Conservation (phyloP, 1,284 basidiomycete genomes). For the Apiotrichum sp. region DNA sequence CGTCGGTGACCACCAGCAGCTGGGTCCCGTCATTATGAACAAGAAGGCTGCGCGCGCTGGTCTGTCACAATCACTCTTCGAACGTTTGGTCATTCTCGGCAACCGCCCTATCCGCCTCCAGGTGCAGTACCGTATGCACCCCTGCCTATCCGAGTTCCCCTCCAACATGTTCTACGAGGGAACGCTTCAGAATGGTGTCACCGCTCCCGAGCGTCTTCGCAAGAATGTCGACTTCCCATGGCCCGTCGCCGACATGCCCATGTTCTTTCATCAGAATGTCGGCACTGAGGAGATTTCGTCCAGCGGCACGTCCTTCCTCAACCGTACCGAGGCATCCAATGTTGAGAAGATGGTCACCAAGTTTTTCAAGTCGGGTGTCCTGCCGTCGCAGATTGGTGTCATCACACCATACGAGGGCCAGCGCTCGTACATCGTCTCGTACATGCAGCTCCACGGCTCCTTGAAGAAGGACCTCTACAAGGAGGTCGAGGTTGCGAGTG, state of each 20-base stretch:
- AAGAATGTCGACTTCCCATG: conserved; percentile 99
- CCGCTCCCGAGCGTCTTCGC: conserved; percentile 90
- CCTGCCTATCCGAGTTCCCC: conserved; percentile 96
- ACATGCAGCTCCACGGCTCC: conserved; percentile 98
- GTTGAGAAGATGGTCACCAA: conserved; percentile 99
- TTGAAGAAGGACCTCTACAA: conserved; percentile 99
- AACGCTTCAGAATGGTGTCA: conserved; percentile 97
- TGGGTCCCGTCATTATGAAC: conserved; percentile 99
- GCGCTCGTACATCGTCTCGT: conserved; percentile 96
- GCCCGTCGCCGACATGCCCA: conserved; percentile 95
- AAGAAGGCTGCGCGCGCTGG: conserved; percentile 98
- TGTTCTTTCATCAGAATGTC: conserved; percentile 99
- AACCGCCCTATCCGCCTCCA: conserved; percentile 97
- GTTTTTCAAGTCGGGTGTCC: conserved; percentile 97
- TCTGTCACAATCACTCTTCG: conserved; percentile 94
- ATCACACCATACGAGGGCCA: conserved; percentile 99
- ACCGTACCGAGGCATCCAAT: conserved; percentile 96
- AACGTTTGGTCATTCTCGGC: conserved; percentile 88
- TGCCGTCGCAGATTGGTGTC: conserved; percentile 92
- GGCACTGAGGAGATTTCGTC: conserved; percentile 99
- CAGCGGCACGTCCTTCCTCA: conserved; percentile 96
- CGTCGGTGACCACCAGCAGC: conserved; percentile 96
- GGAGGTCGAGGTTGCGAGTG: conserved; percentile 97
- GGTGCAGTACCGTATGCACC: conserved; percentile 99
- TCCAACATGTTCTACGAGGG: conserved; percentile 99